phyloP scores from a whole-genome alignment of 1,284 basidiomycete genomes.

The Cystobasidium pallidum region DNA sequence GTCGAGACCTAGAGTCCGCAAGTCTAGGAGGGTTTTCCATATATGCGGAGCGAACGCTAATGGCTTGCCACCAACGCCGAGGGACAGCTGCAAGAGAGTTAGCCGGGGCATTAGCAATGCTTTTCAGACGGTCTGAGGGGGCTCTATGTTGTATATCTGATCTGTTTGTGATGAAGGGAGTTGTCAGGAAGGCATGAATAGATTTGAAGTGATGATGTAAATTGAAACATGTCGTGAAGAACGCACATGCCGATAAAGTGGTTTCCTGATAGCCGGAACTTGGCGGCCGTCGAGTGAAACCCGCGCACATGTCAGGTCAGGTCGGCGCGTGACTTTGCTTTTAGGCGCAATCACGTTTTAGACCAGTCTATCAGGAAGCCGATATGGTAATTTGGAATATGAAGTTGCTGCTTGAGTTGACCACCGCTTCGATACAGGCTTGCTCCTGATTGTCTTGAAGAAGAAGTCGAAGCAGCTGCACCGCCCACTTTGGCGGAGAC shows the following conservation, averaged over 20 bases:
- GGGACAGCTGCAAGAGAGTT: slow-evolving; percentile 22
- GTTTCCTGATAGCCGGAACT: slow-evolving; percentile 10
- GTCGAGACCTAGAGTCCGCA: slow-evolving; percentile 40
- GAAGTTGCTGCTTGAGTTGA: neutral
- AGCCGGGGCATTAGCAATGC: slow-evolving; percentile 11
- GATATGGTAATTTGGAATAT: slow-evolving; percentile 20
- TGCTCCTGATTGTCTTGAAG: slow-evolving; percentile 2
- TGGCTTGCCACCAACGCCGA: slow-evolving; percentile 32
- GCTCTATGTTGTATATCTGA: neutral
- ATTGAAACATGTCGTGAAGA: slow-evolving; percentile 17
- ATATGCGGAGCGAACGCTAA: slow-evolving; percentile 50
- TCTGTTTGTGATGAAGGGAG: neutral
- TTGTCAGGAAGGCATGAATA: slow-evolving; percentile 1
- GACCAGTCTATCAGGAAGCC: neutral
- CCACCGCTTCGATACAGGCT: neutral
- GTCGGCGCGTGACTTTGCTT: slow-evolving; percentile 24
- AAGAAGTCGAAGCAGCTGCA: neutral
- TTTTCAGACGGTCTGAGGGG: neutral
- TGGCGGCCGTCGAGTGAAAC: neutral
- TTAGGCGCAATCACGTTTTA: neutral
- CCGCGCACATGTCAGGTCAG: neutral
- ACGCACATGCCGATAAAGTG: neutral
- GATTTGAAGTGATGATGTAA: slow-evolving; percentile 12
- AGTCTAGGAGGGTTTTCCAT: slow-evolving; percentile 47
- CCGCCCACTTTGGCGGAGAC: neutral